Conservation (phyloP, 73 alveolate species). For the Paramecium sonneborni region DNA sequence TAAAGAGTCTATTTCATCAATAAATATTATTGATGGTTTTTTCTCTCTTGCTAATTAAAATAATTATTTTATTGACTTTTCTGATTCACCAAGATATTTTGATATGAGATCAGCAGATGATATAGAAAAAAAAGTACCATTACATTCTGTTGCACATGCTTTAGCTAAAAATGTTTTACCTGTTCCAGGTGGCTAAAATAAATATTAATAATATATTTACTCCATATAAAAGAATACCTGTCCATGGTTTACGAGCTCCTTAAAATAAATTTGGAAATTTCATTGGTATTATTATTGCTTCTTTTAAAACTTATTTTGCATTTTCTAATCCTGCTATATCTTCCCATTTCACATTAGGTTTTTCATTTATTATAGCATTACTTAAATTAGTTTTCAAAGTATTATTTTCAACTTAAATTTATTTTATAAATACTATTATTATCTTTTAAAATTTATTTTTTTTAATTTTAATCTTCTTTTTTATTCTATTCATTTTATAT, state of each 20-base stretch:
- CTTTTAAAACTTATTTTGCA: conserved; percentile 87
- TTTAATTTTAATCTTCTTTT: background rate
- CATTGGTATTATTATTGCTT: conserved; percentile 94
- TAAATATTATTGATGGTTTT: conserved; percentile 89
- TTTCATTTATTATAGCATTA: background rate
- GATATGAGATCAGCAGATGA: conserved; percentile 86
- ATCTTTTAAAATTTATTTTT: background rate
- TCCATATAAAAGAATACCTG: conserved; percentile 93
- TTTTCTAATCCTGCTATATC: conserved; percentile 90
- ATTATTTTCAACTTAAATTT: background rate
- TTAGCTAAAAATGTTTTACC: conserved; percentile 97
- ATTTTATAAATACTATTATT: background rate
- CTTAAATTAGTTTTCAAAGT: background rate
- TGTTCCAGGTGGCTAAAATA: conserved; percentile 88
- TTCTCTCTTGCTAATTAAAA: conserved; percentile 89
- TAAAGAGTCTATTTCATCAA: conserved; percentile 95
- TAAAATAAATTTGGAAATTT: conserved; percentile 89
- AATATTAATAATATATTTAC: background rate
- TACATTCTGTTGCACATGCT: conserved; percentile 89
- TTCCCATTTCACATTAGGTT: conserved; percentile 85
- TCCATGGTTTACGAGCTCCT: conserved; percentile 96
- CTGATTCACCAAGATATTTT: conserved; percentile 95
- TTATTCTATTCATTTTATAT: background rate
- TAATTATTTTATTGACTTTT: conserved; percentile 71
- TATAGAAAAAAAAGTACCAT: conserved; percentile 90